Conservation (phyloP, 73 alveolate species). For the Durusdinium trenchii region DNA sequence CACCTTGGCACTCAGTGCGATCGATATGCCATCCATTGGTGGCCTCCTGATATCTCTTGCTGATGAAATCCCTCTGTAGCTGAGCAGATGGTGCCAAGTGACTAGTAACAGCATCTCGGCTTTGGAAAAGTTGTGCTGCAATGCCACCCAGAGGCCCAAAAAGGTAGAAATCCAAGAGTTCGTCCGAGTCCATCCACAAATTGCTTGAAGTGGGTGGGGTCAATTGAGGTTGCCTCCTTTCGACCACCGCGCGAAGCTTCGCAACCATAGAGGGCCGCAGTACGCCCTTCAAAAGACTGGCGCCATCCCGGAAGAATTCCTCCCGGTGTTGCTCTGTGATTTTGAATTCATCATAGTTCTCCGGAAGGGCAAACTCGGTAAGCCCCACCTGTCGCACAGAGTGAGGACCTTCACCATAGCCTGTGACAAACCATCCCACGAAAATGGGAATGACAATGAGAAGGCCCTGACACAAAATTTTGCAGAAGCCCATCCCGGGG, state of each 20-base stretch:
- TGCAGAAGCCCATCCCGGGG: too few relatives aligned
- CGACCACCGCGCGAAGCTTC: not conserved
- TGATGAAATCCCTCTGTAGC: constrained; percentile 42
- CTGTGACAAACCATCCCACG: too few relatives aligned
- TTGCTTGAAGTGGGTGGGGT: not conserved
- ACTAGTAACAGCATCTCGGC: constrained; percentile 36
- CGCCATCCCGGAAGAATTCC: constrained; percentile 65
- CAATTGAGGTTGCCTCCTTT: not conserved
- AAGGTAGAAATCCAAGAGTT: constrained; percentile 33
- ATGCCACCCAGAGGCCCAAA: constrained; percentile 26
- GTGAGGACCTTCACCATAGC: too few relatives aligned
- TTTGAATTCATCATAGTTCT: not conserved
- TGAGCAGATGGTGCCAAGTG: constrained; percentile 41
- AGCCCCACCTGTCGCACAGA: constrained; percentile 36
- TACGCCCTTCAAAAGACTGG: constrained; percentile 48
- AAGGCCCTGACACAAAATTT: too few relatives aligned
- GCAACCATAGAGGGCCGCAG: not conserved
- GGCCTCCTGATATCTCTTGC: not conserved
- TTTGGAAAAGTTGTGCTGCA: constrained; percentile 39
- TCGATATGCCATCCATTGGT: constrained; percentile 76
- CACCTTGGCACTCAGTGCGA: constrained; percentile 45
- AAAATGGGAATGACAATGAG: too few relatives aligned
- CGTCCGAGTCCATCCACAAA: constrained; percentile 43
- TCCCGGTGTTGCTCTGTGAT: constrained; percentile 49
- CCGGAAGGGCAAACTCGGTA: not conserved